Conservation (phyloP, 2,329 filamentous ascomycete species). For the Colletotrichum orbiculare region DNA sequence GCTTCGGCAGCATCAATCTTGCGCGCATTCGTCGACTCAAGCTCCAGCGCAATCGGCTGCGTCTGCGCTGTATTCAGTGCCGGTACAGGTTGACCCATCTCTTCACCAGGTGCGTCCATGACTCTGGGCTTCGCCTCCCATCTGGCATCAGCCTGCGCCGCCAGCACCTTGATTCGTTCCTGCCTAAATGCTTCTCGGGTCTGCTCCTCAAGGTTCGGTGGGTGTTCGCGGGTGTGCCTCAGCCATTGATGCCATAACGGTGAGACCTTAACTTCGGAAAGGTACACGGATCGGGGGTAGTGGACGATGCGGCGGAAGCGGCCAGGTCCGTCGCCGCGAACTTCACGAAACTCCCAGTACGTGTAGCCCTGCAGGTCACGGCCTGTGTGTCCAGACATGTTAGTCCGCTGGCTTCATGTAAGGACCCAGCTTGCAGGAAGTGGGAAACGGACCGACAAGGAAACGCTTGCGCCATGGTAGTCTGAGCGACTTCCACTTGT, state of each 20-base stretch:
- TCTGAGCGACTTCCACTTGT: slow-evolving; percentile 70
- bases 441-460: slow-evolving; percentile 63
- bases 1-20: slow-evolving; percentile 12
- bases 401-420: slow-evolving; percentile 6
- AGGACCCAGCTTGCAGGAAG: not conserved
- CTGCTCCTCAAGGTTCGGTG: slow-evolving; percentile 70
- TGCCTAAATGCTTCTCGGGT: slow-evolving; percentile 62
- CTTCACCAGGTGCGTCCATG: slow-evolving; percentile 51
- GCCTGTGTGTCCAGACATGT: slow-evolving; percentile 52
- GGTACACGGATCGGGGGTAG: slow-evolving; percentile 65
- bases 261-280: slow-evolving; percentile 65
- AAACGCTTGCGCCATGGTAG: slow-evolving; percentile 74
- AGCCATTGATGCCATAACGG: slow-evolving; percentile 78
- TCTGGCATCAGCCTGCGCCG: slow-evolving; percentile 70
- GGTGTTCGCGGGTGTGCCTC: slow-evolving; percentile 65
- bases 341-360: slow-evolving; percentile 74
- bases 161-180: slow-evolving; percentile 64
- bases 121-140: slow-evolving; percentile 70
- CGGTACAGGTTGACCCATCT: slow-evolving; percentile 43
- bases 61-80: slow-evolving; percentile 39
- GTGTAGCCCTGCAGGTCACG: slow-evolving; percentile 74
- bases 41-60: slow-evolving; percentile 30
- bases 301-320: slow-evolving; percentile 72
- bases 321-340: slow-evolving; percentile 48
- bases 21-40: slow-evolving; percentile 19